Evolutionary conservation across 1,139 yeast genomes (phyloP).

Genomic region (Schwanniomyces etchellsii): DNA sequence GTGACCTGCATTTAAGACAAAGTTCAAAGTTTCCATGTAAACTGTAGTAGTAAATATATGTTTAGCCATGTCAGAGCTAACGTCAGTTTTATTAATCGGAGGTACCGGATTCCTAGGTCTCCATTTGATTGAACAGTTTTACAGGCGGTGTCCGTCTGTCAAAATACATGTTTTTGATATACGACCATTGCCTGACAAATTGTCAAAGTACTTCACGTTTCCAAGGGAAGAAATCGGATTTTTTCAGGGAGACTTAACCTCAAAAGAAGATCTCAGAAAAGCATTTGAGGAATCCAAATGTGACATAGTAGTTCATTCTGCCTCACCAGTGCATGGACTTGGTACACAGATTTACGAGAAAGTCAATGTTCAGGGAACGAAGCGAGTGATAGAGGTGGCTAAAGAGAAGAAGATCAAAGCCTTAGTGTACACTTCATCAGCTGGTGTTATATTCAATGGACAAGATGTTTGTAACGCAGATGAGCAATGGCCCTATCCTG

Average conservation of each 20-base stretch:
- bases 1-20: too few relatives aligned
- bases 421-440: conserved; percentile 91
- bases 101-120: conserved; percentile 95
- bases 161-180: conserved; percentile 84
- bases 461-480: conserved; percentile 86
- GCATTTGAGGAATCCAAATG: conserved; percentile 62
- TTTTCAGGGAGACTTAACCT: conserved; percentile 82
- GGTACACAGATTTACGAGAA: conserved; percentile 74
- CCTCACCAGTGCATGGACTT: conserved; percentile 92
- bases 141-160: conserved; percentile 61
- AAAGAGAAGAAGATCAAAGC: conserved; percentile 52
- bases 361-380: conserved; percentile 89
- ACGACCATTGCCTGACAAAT: conserved; percentile 70
- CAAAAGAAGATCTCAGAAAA: conserved; percentile 55
- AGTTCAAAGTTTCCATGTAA: too few relatives aligned
- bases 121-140: conserved; percentile 83
- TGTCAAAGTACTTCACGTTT: conserved; percentile 73
- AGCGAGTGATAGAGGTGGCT: conserved; percentile 64
- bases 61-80: conserved; percentile 15
- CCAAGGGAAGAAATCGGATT: conserved; percentile 50
- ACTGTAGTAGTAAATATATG: too few relatives aligned
- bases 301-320: conserved; percentile 86
- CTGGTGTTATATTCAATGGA: conserved; percentile 96
- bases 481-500: conserved; percentile 91
- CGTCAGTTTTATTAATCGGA: conserved; percentile 79